A percentile compares a stretch with the other conserved stretches of the same genome.
Conservation (phyloP, 495 filamentous ascomycete genomes). For the Hypomontagnella monticulosa region DNA sequence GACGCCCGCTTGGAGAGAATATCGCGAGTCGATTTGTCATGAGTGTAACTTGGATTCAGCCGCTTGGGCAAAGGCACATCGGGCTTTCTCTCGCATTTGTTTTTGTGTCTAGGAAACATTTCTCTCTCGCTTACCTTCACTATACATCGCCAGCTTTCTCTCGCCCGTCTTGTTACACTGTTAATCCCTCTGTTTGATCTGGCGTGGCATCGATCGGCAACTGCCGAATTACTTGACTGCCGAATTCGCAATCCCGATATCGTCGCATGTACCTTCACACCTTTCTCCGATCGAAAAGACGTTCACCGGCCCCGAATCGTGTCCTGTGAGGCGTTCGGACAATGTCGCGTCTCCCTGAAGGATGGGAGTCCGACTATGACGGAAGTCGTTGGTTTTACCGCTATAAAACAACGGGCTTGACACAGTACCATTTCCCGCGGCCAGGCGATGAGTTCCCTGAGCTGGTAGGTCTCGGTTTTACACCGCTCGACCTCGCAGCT, state of each 20-base stretch:
- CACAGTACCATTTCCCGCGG: constrained; percentile 60
- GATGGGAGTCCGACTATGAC: constrained; percentile 62
- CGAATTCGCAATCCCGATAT: not conserved
- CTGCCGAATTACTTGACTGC: not conserved
- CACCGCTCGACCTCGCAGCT: constrained; percentile 47
- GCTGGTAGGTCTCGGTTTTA: constrained; percentile 49
- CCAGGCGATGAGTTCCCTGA: constrained; percentile 62
- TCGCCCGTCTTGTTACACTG: not conserved
- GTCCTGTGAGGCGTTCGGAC: not conserved
- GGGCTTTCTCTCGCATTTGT: constrained; percentile 14
- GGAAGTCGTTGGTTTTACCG: constrained; percentile 59
- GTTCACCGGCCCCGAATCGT: not conserved
- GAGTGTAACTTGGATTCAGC: constrained; percentile 17
- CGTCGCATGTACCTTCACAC: not conserved
- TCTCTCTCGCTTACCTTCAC: not conserved
- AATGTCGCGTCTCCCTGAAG: constrained; percentile 54
- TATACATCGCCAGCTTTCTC: not conserved
- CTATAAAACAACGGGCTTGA: constrained; percentile 55
- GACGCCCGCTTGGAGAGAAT: constrained; percentile 13
- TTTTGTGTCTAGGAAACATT: not conserved
- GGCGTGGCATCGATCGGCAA: not conserved
- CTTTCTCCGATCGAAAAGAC: not conserved
- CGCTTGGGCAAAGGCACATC: constrained; percentile 14
- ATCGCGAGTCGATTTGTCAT: constrained; percentile 16
- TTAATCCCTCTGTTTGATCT: not conserved